A percentile compares a stretch with the other conserved stretches of the same genome.
These are phyloP conservation scores for Eucalyptus guilfoylei DNA, from an alignment of 345 rosid species.

Conservation along the genomic window DNA sequence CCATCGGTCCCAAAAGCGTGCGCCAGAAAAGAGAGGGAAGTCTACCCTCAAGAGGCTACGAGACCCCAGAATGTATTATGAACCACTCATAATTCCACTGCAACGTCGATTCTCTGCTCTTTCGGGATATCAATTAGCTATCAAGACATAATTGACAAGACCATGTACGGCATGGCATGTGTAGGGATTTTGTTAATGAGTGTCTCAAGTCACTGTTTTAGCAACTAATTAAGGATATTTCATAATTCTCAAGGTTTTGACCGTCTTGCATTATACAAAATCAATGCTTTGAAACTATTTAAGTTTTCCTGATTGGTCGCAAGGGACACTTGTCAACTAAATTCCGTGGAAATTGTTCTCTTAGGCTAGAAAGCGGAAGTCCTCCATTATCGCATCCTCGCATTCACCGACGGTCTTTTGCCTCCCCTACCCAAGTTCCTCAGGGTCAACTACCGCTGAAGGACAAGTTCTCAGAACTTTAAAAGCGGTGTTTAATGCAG, in stretches of 20 bases:
- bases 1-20: background rate
- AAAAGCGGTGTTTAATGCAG: background rate
- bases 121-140: background rate
- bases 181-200: background rate
- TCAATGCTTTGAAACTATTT: background rate
- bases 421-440: background rate
- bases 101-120: background rate
- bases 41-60: background rate
- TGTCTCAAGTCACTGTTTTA: background rate
- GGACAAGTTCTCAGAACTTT: background rate
- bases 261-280: background rate
- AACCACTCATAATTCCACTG: background rate
- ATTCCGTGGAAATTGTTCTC: background rate
- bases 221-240: background rate
- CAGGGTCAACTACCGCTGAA: background rate
- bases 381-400: background rate
- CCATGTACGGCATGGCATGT: background rate
- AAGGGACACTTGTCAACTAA: background rate
- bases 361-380: background rate
- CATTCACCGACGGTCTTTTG: background rate
- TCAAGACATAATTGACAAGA: background rate
- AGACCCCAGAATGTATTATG: background rate
- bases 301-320: background rate
- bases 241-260: background rate
- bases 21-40: background rate